Base-by-base conservation (phyloP, 2,329 filamentous ascomycete genomes). In the Verticillium nonalfalfae region DNA sequence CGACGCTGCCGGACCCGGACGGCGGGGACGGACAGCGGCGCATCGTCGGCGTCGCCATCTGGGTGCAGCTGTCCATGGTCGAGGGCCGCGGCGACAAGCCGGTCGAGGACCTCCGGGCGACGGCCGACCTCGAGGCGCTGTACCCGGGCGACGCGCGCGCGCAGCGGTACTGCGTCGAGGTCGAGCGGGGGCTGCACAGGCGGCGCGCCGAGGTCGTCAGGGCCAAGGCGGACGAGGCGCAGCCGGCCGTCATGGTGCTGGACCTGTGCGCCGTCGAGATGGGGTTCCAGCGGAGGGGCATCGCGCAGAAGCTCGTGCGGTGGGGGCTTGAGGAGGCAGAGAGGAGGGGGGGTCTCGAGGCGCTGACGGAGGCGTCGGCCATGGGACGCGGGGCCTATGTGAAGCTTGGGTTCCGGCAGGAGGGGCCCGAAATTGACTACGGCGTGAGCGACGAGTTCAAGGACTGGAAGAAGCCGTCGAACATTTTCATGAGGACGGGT, bases 41-140 rank as follows among this genome's bases (percentile, higher is more conserved):
- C 9, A 73, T 85, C n/a, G 83, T 74, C 10, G 84, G 84, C 15
- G 62, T 82, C 34, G 82, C 84, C 2, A 79, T 85, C 60, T 87
- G 84, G 84, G 66, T 74, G 9, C 84, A 86, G 64, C 69, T 74
- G 0, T 85, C 83, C 0, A 69, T 74, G 7, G 76, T 84, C 0
- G 72, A 76, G 1, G 83, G 82, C 13, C 68, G 76, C 57, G 84
- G 84, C 13, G 77, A 80, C 33, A 64, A 62, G 31, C 76, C 72
- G 1, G 61, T 72, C 4, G 68, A 72, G 14, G 72, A 77, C 21
- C 66, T 79, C 3, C 66, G 64, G 59, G 58, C 61, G 7, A 66
- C 60, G 0, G 60, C 73, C 36, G 68, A 76, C 38, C 65, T 80
- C 1, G 68, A 75, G 9, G 68, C 65, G 1, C 61, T 80, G 13